A percentile compares a stretch with the other conserved stretches of the same genome.
These are phyloP conservation scores for Starmerella roubikii DNA, from an alignment of 805 yeast genomes.

Conservation along the genomic window DNA sequence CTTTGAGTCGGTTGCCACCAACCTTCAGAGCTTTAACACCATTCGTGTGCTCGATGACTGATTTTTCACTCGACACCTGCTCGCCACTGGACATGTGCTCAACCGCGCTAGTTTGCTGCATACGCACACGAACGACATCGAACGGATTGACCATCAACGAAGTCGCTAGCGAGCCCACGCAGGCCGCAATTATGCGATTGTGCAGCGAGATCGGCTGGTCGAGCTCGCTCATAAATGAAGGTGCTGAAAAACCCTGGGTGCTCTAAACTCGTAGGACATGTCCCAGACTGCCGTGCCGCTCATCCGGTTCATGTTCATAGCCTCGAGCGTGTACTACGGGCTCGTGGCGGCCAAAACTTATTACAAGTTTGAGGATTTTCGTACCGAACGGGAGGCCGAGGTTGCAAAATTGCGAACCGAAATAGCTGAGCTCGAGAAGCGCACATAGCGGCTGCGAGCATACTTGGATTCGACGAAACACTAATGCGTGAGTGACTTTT, in stretches of 20 bases:
- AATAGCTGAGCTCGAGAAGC: conserved; percentile 1
- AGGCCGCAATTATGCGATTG: conserved; percentile 28
- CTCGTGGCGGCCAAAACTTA: conserved; percentile 17
- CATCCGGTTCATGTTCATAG: conserved; percentile 12
- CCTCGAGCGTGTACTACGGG: conserved; percentile 20
- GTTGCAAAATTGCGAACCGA: conserved; percentile 11
- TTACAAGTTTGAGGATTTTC: conserved; percentile 8
- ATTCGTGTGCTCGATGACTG: not conserved
- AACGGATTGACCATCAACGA: conserved; percentile 32
- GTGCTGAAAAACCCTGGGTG: no score
- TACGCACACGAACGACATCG: conserved; percentile 32
- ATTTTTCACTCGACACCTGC: not conserved
- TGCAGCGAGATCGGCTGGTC: conserved; percentile 5
- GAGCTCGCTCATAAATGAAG: no score
- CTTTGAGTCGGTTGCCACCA: no score
- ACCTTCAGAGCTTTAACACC: no score
- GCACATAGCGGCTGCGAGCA: not conserved
- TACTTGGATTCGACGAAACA: no score
- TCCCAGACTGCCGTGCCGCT: conserved; percentile 17
- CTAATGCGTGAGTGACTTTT: not conserved
- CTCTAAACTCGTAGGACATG: no score
- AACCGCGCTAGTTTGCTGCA: conserved; percentile 28
- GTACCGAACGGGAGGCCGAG: conserved; percentile 4
- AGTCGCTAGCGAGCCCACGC: conserved; percentile 31
- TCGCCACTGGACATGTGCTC: conserved; percentile 8